These are phyloP conservation scores for Elsinoe perseae DNA, from an alignment of 2,329 filamentous ascomycete genomes.

Conservation along the genomic window DNA sequence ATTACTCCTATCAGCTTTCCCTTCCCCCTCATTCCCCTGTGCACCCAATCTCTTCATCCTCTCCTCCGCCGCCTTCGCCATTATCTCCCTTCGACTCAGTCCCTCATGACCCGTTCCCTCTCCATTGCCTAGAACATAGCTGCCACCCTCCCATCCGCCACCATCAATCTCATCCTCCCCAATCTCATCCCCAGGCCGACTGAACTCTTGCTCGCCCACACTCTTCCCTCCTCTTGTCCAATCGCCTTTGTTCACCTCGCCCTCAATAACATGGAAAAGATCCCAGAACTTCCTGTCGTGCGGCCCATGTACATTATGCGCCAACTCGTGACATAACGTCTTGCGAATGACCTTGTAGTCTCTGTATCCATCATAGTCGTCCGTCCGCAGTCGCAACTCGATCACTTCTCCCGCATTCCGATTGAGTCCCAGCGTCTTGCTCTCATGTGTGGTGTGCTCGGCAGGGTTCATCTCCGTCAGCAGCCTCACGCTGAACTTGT, in stretches of 20 bases:
- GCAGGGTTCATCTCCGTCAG: conserved; percentile 94
- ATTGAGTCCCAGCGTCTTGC: conserved; percentile 76
- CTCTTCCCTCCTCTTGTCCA: conserved; percentile 64
- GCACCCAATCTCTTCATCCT: conserved; percentile 47
- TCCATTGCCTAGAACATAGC: conserved; percentile 52
- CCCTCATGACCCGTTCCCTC: conserved; percentile 31
- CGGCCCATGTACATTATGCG: conserved; percentile 78
- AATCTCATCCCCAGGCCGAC: conserved; percentile 39
- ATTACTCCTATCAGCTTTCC: conserved; percentile 21
- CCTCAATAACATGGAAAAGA: conserved; percentile 76
- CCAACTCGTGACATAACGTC: conserved; percentile 89
- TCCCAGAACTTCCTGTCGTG: conserved; percentile 90
- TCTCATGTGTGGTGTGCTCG: conserved; percentile 74
- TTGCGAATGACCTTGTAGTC: conserved; percentile 87
- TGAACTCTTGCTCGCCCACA: conserved; percentile 53
- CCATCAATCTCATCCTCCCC: conserved; percentile 55
- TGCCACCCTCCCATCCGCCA: conserved; percentile 70
- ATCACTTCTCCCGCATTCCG: conserved; percentile 83
- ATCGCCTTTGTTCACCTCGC: conserved; percentile 72
- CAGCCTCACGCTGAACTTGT: conserved; percentile 75
- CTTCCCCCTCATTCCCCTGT: conserved; percentile 33
- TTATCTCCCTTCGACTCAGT: conserved; percentile 63
- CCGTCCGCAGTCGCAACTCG: conserved; percentile 81
- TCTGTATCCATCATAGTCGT: conserved; percentile 86
- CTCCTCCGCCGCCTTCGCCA: conserved; percentile 68